Conservation (phyloP, 805 yeast species). For the Pichia pseudocactophila region DNA sequence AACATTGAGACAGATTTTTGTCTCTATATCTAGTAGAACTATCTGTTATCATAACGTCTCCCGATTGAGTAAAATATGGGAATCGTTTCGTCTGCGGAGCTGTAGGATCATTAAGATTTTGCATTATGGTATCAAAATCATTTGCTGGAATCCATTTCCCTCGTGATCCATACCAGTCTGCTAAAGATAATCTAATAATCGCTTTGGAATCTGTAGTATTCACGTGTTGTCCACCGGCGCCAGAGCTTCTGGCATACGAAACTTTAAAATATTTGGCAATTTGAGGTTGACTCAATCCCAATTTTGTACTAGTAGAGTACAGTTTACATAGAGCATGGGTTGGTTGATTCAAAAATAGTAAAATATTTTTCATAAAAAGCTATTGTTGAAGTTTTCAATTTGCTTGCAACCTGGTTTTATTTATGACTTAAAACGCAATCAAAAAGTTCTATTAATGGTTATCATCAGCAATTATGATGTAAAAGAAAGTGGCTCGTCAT, state of each 20-base stretch:
- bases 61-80: conserved; percentile 21
- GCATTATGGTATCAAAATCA: conserved; percentile 27
- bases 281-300: background rate
- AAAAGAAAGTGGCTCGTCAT: no score
- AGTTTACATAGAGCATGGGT: no score
- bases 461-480: no score
- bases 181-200: conserved; percentile 23
- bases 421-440: no score
- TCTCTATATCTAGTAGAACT: conserved; percentile 34
- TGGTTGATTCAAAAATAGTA: no score
- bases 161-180: conserved; percentile 31
- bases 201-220: conserved; percentile 48
- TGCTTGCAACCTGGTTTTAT: no score
- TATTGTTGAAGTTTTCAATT: no score
- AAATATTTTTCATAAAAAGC: no score
- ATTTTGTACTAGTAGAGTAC: no score
- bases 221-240: conserved; percentile 57
- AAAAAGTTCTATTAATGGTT: no score
- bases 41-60: conserved; percentile 20
- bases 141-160: conserved; percentile 36
- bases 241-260: conserved; percentile 42
- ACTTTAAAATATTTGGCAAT: conserved; percentile 26
- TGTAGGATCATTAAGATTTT: conserved; percentile 14
- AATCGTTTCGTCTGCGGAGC: conserved; percentile 16
- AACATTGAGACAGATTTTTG: conserved; percentile 37